These are phyloP conservation scores for Calocera viscosa DNA, from an alignment of 768 basidiomycete genomes.

Conservation along the genomic window DNA sequence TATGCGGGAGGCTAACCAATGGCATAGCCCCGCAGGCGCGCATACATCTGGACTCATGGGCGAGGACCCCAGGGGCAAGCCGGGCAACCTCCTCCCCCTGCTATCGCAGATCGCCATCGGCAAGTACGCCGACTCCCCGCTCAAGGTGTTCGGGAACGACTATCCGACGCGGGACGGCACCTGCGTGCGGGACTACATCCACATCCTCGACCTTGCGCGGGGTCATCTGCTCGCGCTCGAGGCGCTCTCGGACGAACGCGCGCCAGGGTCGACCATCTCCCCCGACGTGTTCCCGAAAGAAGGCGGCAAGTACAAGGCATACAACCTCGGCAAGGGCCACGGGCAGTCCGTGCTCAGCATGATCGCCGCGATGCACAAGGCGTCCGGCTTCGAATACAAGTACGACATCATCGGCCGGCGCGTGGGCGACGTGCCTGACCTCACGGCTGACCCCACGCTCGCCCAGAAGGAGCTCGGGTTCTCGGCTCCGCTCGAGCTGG, in stretches of 20 bases:
- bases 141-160: conserved; percentile 89
- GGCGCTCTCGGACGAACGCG: conserved; percentile 43
- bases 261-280: neutral
- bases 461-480: conserved; percentile 92
- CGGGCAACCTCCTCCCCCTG: conserved; percentile 86
- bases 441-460: conserved; percentile 84
- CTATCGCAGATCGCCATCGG: conserved; percentile 92
- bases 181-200: conserved; percentile 92
- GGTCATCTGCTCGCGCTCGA: conserved; percentile 88
- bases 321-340: conserved; percentile 89
- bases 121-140: conserved; percentile 46
- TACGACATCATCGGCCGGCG: conserved; percentile 84
- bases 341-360: conserved; percentile 92
- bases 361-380: conserved; percentile 84
- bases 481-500: conserved; percentile 63
- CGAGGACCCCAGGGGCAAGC: conserved; percentile 91
- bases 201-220: conserved; percentile 85
- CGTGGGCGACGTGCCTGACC: conserved; percentile 87
- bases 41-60: conserved; percentile 92
- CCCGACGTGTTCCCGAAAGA: conserved; percentile 43
- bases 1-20: too few species aligned
- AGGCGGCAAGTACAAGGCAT: conserved; percentile 68
- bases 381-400: conserved; percentile 77
- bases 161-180: conserved; percentile 97
- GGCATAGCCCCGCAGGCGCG: conserved; percentile 80